Base-by-base conservation (phyloP, 108 stramenopile species). In the Fragilariopsis cylindrus region DNA sequence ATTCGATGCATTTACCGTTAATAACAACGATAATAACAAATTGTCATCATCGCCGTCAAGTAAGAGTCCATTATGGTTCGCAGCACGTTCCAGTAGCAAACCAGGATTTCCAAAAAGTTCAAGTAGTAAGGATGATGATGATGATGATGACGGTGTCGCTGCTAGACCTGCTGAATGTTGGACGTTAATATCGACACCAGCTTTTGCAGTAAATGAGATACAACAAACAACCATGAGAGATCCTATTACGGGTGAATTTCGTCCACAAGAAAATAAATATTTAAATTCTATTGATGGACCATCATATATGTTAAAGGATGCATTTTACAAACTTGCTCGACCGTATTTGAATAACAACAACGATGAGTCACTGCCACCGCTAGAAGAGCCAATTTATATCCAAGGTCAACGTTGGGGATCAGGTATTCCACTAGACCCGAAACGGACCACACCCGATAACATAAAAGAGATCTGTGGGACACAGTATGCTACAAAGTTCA, bases 321-420 rank as follows among this genome's bases (percentile, higher is more conserved):
- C 82, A 3, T 89, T 89, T 76, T 65, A 56, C 13, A 44, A 70
- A 1, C 43, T 60, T n/a, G 60, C 84, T 19, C 50, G 40, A 18
- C 68, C 75, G 19, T 69, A 69, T 19, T 19, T 18, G 57, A 53
- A 53, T 0, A 53, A 53, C 52, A 15, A 15, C 63, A 41, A 60
- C 3, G 18, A 12, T 30, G 65, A 80, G 19, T 56, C 55, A 19
- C 30, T 30, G 30, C 11, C 78, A 44, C 82, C 87, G 11, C 30
- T 30, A 30, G 30, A 30, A 2, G 70, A 71, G 9, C 52, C 67
- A 30, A 47, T 84, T 11, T 83, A 83, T 67, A 44, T 85, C 52
- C 79, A 83, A 66, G 84, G 84, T 18, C 86, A 87, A 57, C 75
- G 86, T 18, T 87, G 86, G 86, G 86, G 86, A 60, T 82, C 83